Evolutionary conservation across 2,329 filamentous ascomycete species (phyloP).

Genomic region (Pseudogymnoascus sp.): DNA sequence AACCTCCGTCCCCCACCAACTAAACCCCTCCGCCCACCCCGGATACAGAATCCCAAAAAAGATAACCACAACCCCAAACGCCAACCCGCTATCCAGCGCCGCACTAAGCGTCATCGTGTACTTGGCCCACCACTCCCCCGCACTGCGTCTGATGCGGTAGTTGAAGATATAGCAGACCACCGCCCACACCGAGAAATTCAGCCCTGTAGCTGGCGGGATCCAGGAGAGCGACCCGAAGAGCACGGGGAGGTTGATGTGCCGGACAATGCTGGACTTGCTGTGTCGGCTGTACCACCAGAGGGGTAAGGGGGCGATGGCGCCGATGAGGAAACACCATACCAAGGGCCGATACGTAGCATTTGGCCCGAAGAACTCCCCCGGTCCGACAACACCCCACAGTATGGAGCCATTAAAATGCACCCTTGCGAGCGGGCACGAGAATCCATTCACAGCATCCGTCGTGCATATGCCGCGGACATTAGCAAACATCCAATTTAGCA

Average conservation of each 20-base stretch:
- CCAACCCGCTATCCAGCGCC: constrained; percentile 72
- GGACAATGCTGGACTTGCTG: constrained; percentile 44
- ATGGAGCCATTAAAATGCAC: constrained; percentile 89
- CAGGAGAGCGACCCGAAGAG: constrained; percentile 75
- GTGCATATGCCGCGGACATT: constrained; percentile 74
- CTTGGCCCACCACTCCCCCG: constrained; percentile 75
- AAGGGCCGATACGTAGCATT: constrained; percentile 66
- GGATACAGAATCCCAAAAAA: constrained; percentile 86
- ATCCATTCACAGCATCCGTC: constrained; percentile 70
- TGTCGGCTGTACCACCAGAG: constrained; percentile 61
- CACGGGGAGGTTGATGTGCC: constrained; percentile 74
- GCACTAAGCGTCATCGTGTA: constrained; percentile 86
- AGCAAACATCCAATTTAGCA: constrained; percentile 84
- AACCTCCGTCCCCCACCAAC: constrained; percentile 84
- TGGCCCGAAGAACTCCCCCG: constrained; percentile 71
- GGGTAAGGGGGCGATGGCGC: constrained; percentile 63
- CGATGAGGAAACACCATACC: constrained; percentile 74
- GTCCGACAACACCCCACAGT: constrained; percentile 82
- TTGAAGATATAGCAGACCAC: constrained; percentile 83
- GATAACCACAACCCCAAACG: constrained; percentile 72
- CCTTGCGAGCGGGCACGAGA: constrained; percentile 77
- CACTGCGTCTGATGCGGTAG: constrained; percentile 60
- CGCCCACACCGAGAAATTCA: constrained; percentile 85
- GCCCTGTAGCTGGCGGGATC: constrained; percentile 78
- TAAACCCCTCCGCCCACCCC: constrained; percentile 62